Conservation (phyloP, 2,329 filamentous ascomycete species). For the Ramularia collo-cygni region DNA sequence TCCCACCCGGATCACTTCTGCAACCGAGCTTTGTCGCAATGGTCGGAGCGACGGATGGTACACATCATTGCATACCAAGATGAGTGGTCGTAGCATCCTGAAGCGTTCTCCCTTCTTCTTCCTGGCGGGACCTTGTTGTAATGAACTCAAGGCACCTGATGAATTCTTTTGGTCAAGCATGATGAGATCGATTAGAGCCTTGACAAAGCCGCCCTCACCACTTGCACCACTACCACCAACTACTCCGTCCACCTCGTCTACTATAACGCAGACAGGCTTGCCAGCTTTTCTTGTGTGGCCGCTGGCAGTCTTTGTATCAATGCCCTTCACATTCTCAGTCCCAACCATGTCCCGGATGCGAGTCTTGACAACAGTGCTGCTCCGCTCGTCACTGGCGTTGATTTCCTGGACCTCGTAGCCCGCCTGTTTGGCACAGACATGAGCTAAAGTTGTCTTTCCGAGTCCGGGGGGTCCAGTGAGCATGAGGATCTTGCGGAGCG, state of each 20-base stretch:
- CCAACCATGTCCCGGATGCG: constrained; percentile 86
- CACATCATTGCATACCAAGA: constrained; percentile 95
- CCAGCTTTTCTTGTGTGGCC: constrained; percentile 64
- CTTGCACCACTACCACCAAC: constrained; percentile 68
- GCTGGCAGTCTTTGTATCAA: constrained; percentile 47
- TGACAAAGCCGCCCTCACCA: constrained; percentile 89
- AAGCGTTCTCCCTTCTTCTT: constrained; percentile 83
- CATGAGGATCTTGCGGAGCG: constrained; percentile 80
- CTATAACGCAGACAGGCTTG: constrained; percentile 83
- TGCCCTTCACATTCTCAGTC: constrained; percentile 83
- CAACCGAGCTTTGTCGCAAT: constrained; percentile 73
- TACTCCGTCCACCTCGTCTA: constrained; percentile 95
- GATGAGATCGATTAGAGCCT: constrained; percentile 86
- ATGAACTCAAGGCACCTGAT: constrained; percentile 27
- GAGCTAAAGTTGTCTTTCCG: constrained; percentile 91
- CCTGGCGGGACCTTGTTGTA: constrained; percentile 28
- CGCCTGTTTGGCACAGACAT: constrained; percentile 90
- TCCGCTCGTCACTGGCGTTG: constrained; percentile 94
- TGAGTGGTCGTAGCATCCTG: constrained; percentile 75
- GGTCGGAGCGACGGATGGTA: constrained; percentile 86
- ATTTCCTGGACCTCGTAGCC: constrained; percentile 97
- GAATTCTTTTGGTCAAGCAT: constrained; percentile 78
- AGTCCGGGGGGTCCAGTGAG: constrained; percentile 87
- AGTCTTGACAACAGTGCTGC: constrained; percentile 79
- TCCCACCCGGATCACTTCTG: constrained; percentile 86